These are phyloP conservation scores for Ceriops tagal DNA, from an alignment of 345 rosid genomes.

Conservation along the genomic window DNA sequence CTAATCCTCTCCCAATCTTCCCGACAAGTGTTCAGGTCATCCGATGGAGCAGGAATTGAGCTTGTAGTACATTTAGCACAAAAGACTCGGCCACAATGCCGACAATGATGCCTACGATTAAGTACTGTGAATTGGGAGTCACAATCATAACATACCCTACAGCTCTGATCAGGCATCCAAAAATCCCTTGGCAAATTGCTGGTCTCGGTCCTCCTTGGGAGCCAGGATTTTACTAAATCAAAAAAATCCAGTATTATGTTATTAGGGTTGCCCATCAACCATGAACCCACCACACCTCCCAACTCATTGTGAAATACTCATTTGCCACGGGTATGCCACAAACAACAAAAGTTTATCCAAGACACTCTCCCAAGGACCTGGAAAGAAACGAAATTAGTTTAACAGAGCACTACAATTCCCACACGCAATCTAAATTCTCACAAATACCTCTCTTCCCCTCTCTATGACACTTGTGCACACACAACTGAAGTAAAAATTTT, in stretches of 20 bases:
- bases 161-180: constrained; percentile 98
- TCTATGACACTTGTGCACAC: too few relatives aligned
- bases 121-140: constrained; percentile 67
- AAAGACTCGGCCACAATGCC: constrained; percentile 83
- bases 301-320: constrained; percentile 22
- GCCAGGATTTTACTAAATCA: constrained; percentile 52
- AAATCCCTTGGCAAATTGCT: constrained; percentile 71
- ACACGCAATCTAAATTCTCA: not conserved
- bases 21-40: constrained; percentile 37
- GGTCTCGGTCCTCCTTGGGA: constrained; percentile 69
- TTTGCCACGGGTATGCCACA: constrained; percentile 9
- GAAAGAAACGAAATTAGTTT: constrained; percentile 3
- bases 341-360: constrained; percentile 11
- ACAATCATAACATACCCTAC: constrained; percentile 88
- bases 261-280: constrained; percentile 52
- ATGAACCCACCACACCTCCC: constrained; percentile 45
- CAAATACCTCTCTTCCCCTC: too few relatives aligned
- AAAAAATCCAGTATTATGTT: constrained; percentile 55
- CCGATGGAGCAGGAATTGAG: constrained; percentile 51
- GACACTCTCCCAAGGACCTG: constrained; percentile 16
- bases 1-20: constrained; percentile 75
- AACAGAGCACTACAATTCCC: not conserved
- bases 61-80: constrained; percentile 81
- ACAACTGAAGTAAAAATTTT: too few relatives aligned
- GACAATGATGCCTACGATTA: constrained; percentile 83